Evolutionary conservation across 1,284 basidiomycete genomes (phyloP), one percentile per base, ranked within the genome.

Genomic region (Ceratobasidium sp.): DNA sequence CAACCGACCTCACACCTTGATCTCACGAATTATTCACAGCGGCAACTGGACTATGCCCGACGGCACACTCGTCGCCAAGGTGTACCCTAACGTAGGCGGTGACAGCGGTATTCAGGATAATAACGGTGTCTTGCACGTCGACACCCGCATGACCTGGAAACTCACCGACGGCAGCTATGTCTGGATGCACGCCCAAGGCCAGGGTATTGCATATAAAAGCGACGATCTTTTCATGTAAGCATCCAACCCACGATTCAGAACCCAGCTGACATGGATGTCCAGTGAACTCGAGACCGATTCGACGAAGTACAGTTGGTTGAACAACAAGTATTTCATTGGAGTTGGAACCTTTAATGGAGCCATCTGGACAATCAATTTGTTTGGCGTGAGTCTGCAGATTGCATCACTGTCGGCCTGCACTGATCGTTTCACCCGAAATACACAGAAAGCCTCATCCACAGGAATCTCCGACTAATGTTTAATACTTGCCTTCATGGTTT

Each of bases 131-230:
- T 56, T 78, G 33, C 77, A 71, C 28, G 70, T 78, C n/a, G 77
- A 78, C 62, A 78, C 77, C 2, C 61, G 77, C 4, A 74, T 68
- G 77, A 78, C 77, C 7, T 78, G 70, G 77, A 78, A 78, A 28
- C 71, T 78, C 15, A 26, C 15, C 46, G 77, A 78, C 40, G 77
- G 71, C 20, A 20, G 44, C 5, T 78, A 78, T 54, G 70, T 70
- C 7, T 78, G 69, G 69, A 57, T 78, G 50, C 64, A 78, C n/a
- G 77, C 77, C 20, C 40, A 68, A 28, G 77, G 71, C 13, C 71
- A 66, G 33, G 77, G 77, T 17, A 44, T 78, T n/a, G 61, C 71
- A 17, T 78, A 78, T 48, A 70, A 67, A 1, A 66, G 62, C 17
- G 67, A 75, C 46, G 65, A 71, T 17, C 40, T 78, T 12, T 78